Conservation (phyloP, 768 basidiomycete species). For the Multifurca ochricompacta region DNA sequence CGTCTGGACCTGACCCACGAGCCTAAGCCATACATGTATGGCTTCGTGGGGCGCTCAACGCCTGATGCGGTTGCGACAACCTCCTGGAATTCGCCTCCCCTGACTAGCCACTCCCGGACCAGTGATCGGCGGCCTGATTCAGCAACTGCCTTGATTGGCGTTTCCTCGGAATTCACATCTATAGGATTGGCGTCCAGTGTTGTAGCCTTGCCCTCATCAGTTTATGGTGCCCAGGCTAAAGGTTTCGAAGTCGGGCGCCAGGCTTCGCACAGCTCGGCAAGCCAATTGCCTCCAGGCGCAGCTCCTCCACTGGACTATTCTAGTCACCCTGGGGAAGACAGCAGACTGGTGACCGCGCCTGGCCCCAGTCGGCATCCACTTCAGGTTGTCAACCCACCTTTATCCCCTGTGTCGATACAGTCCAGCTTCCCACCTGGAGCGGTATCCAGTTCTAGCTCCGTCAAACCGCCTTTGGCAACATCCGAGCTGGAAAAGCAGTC, state of each 20-base stretch:
- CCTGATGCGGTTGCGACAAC: neutral
- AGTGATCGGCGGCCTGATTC: constrained; percentile 8
- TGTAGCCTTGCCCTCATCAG: neutral
- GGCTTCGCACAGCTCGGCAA: neutral
- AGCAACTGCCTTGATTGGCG: constrained; percentile 3
- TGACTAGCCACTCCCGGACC: neutral
- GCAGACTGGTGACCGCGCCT: neutral
- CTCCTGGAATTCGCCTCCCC: constrained; percentile 3
- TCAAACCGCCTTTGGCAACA: neutral
- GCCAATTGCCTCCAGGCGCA: constrained; percentile 10
- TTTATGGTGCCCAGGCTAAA: neutral
- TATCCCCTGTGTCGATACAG: neutral
- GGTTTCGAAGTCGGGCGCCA: neutral
- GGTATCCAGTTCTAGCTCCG: neutral
- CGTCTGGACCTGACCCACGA: constrained; percentile 12
- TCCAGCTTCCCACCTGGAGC: neutral
- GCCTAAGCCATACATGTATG: constrained; percentile 19
- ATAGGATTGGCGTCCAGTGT: neutral
- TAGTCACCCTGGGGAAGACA: neutral
- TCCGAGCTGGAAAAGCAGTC: neutral
- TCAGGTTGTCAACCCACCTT: constrained; percentile 4
- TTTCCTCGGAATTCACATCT: neutral
- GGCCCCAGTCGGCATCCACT: constrained; percentile 1
- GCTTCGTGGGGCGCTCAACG: constrained; percentile 14
- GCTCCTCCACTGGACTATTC: constrained; percentile 1